These are phyloP conservation scores for Cryptosporidium viatorum DNA, from an alignment of 169 alveolate genomes.

Conservation along the genomic window DNA sequence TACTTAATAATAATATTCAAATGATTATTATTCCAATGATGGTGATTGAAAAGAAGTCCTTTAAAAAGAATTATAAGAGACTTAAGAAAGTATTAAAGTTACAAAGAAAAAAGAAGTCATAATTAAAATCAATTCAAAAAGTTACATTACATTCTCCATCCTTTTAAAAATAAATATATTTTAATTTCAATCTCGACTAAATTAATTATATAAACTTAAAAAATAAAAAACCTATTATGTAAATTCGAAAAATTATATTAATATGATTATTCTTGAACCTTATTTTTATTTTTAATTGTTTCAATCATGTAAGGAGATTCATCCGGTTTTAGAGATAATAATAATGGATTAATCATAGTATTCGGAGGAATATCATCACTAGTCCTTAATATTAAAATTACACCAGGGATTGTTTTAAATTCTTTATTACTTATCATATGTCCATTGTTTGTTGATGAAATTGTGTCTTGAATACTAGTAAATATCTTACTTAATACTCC, in stretches of 20 bases:
- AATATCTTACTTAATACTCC: neutral
- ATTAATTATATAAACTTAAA: too few species aligned
- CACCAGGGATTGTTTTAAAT: constrained; percentile 29
- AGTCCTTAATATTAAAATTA: constrained; percentile 30
- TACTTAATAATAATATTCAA: constrained; percentile 41
- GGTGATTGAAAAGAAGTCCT: constrained; percentile 47
- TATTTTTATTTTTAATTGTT: constrained; percentile 9
- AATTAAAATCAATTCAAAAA: neutral
- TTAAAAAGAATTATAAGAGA: constrained; percentile 43
- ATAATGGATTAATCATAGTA: constrained; percentile 41
- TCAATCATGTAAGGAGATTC: constrained; percentile 70
- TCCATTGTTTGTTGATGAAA: neutral
- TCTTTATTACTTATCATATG: neutral
- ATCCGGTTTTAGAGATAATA: constrained; percentile 40
- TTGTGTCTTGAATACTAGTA: neutral
- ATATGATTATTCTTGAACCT: neutral
- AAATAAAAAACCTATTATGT: too few species aligned
- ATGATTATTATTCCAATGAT: constrained; percentile 66
- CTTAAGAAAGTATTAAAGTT: constrained; percentile 42
- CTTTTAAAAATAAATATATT: too few species aligned
- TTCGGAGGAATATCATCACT: constrained; percentile 48
- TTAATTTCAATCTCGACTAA: too few species aligned
- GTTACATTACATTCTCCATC: neutral
- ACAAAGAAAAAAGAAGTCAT: constrained; percentile 41
- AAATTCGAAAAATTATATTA: too few species aligned